phyloP scores from a whole-genome alignment of 768 basidiomycete species.

The Cystobasidium ongulense region DNA sequence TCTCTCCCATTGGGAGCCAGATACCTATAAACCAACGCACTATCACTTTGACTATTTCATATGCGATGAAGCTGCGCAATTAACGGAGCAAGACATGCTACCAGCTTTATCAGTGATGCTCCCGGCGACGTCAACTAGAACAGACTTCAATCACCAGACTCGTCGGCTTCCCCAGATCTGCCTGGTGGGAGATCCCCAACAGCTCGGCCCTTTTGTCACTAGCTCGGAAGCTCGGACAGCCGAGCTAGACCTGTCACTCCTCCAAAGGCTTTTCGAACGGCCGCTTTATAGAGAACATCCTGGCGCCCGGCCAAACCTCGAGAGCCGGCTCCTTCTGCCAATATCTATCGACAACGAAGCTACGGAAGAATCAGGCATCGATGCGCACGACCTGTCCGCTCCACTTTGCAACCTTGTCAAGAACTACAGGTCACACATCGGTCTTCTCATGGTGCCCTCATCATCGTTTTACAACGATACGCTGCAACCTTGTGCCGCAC shows the following conservation, averaged over 20 bases:
- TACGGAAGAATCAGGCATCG: neutral
- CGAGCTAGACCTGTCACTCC: constrained; percentile 45
- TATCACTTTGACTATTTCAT: constrained; percentile 46
- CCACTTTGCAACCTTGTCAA: constrained; percentile 38
- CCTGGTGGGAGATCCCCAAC: constrained; percentile 45
- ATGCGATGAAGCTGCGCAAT: constrained; percentile 47
- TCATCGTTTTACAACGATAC: constrained; percentile 45
- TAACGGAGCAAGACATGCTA: constrained; percentile 44
- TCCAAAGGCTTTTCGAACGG: constrained; percentile 44
- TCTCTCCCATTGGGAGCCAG: neutral
- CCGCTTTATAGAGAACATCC: constrained; percentile 36
- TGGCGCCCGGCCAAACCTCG: neutral
- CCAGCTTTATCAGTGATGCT: constrained; percentile 41
- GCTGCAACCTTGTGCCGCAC: constrained; percentile 40
- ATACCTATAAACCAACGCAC: constrained; percentile 15
- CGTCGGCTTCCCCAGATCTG: constrained; percentile 38
- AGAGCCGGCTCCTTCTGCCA: neutral
- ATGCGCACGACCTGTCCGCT: neutral
- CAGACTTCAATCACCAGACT: neutral
- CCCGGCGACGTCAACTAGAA: neutral
- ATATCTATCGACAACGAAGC: neutral
- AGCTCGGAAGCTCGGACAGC: constrained; percentile 40
- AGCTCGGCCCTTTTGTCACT: constrained; percentile 45
- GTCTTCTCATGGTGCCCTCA: constrained; percentile 45
- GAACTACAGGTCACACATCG: constrained; percentile 45